phyloP scores from a whole-genome alignment of 768 basidiomycete genomes.

The Boletus patriciae region DNA sequence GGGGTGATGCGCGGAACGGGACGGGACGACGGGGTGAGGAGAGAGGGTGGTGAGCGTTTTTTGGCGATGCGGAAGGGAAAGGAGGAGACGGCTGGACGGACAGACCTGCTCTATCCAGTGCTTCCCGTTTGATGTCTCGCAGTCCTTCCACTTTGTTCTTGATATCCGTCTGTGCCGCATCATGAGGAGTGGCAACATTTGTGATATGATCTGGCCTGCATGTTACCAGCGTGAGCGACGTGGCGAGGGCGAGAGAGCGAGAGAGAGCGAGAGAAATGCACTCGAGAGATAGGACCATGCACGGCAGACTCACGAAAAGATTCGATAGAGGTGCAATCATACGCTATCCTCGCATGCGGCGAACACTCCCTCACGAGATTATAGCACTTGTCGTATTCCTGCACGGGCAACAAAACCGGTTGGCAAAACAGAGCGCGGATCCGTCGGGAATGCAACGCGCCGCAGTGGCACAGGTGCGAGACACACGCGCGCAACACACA shows the following conservation, averaged over 20 bases:
- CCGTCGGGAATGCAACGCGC: constrained; percentile 8
- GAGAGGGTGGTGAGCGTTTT: constrained; percentile 3
- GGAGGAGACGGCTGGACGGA: constrained; percentile 2
- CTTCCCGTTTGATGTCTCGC: constrained; percentile 59
- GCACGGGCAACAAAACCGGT: constrained; percentile 5
- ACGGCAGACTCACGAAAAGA: constrained; percentile 57
- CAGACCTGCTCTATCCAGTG: constrained; percentile 81
- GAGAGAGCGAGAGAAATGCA: not conserved
- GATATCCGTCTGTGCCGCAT: constrained; percentile 83
- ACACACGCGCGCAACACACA: constrained; percentile 30
- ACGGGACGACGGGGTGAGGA: not conserved
- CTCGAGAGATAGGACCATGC: not conserved
- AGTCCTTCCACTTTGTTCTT: constrained; percentile 70
- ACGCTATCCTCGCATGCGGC: constrained; percentile 52
- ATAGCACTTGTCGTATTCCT: constrained; percentile 77
- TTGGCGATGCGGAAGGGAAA: not conserved
- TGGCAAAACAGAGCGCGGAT: not conserved
- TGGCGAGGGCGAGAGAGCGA: not conserved
- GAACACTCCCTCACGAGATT: constrained; percentile 60
- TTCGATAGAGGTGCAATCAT: constrained; percentile 59
- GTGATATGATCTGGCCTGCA: constrained; percentile 66
- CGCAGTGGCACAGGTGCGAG: not conserved
- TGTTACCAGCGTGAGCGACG: not conserved
- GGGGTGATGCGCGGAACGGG: not conserved
- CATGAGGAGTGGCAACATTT: constrained; percentile 80